Conservation (phyloP, 192 early-diverging fungal species). For the Rhizophagus prolifer region DNA sequence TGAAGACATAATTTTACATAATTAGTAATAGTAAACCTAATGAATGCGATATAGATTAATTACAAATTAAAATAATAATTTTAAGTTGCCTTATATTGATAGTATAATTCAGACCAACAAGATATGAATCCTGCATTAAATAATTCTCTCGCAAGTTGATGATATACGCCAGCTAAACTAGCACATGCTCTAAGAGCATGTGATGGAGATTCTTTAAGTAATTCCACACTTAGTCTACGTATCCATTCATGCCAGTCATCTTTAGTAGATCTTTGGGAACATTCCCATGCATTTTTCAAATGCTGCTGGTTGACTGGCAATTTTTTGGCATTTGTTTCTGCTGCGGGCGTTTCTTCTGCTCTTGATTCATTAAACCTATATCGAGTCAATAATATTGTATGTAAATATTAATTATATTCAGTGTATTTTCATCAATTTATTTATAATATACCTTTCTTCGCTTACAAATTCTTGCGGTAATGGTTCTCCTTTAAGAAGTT, state of each 20-base stretch:
- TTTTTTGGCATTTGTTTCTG: constrained; percentile 64
- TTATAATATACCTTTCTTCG: background rate
- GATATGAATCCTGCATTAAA: constrained; percentile 98
- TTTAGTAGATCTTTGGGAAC: constrained; percentile 80
- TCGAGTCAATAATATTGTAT: background rate
- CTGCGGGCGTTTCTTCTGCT: constrained; percentile 54
- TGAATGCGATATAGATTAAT: too few relatives aligned
- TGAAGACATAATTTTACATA: background rate
- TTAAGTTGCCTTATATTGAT: constrained; percentile 69
- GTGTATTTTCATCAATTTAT: background rate
- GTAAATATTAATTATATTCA: background rate
- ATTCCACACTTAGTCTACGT: constrained; percentile 80
- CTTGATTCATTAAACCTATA: constrained; percentile 35
- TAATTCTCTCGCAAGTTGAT: constrained; percentile 78
- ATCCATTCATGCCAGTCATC: constrained; percentile 99
- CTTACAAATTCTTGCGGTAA: constrained; percentile 54
- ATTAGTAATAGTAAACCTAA: background rate
- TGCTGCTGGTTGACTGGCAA: constrained; percentile 83
- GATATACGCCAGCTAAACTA: constrained; percentile 75
- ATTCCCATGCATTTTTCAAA: constrained; percentile 85
- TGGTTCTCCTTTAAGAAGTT: constrained; percentile 73
- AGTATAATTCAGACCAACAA: constrained; percentile 90
- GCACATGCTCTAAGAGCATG: constrained; percentile 91
- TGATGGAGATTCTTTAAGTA: constrained; percentile 95
- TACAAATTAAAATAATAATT: background rate